These are phyloP conservation scores for Mycena chlorophos DNA, from an alignment of 768 basidiomycete species.

Conservation along the genomic window DNA sequence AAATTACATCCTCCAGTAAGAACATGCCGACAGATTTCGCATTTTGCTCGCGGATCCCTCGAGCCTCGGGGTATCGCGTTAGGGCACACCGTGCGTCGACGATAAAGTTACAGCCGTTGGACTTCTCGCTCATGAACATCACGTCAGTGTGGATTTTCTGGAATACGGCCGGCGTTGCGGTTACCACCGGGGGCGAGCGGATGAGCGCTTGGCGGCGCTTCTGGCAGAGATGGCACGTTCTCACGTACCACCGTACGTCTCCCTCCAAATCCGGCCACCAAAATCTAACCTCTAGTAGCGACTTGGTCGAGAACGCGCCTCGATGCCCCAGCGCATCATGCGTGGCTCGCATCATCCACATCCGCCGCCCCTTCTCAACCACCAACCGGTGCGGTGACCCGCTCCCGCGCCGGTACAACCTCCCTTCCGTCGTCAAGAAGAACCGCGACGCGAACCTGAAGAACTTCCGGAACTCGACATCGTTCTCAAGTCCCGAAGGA, in stretches of 20 bases:
- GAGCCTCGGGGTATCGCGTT: slow-evolving; percentile 24
- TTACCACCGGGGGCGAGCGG: slow-evolving; percentile 29
- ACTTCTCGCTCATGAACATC: slow-evolving; percentile 27
- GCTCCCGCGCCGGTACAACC: background rate
- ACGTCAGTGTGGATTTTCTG: slow-evolving; percentile 29
- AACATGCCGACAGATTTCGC: slow-evolving; percentile 24
- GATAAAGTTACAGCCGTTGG: slow-evolving; percentile 25
- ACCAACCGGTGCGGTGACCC: slow-evolving; percentile 3
- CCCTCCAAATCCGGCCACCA: slow-evolving; percentile 25
- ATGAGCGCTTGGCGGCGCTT: slow-evolving; percentile 22
- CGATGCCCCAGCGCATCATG: slow-evolving; percentile 23
- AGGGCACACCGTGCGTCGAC: slow-evolving; percentile 29
- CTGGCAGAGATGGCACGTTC: slow-evolving; percentile 37
- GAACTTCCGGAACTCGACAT: background rate
- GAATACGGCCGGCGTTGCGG: slow-evolving; percentile 28
- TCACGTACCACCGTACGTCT: slow-evolving; percentile 33
- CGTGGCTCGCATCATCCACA: slow-evolving; percentile 8
- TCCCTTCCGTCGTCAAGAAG: background rate
- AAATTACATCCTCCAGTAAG: slow-evolving; percentile 34
- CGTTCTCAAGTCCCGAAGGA: background rate
- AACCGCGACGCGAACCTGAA: background rate
- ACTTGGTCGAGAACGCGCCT: slow-evolving; percentile 9
- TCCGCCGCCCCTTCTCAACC: background rate
- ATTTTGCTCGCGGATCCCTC: slow-evolving; percentile 23
- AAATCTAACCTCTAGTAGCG: slow-evolving; percentile 14